A percentile compares a stretch with the other conserved stretches of the same genome.
These are phyloP conservation scores for Amphicarpaea edgeworthii DNA, from an alignment of 306 rosid genomes.

Conservation along the genomic window DNA sequence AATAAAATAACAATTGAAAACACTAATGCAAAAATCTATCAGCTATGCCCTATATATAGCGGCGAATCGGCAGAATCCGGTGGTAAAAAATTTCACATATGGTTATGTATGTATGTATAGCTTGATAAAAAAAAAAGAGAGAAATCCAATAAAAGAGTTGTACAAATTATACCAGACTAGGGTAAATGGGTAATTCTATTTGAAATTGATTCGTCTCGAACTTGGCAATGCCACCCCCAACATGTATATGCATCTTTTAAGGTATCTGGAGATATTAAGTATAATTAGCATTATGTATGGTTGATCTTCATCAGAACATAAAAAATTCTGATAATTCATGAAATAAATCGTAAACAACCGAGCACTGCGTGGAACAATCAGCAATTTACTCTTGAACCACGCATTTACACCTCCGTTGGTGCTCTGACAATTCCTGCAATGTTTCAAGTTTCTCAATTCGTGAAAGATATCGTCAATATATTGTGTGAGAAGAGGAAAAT, in stretches of 20 bases:
- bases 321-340: conserved; percentile 51
- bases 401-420: conserved; percentile 78
- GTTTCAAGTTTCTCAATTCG: conserved; percentile 33
- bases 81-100: neutral
- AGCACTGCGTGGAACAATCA: conserved; percentile 30
- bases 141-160: neutral
- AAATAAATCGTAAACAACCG: conserved; percentile 31
- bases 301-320: conserved; percentile 44
- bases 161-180: neutral
- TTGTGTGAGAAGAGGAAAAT: neutral
- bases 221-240: conserved; percentile 37
- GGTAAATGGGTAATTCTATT: conserved; percentile 18
- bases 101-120: neutral
- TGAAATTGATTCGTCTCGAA: conserved; percentile 35
- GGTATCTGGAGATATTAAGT: conserved; percentile 18
- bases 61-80: neutral
- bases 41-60: neutral
- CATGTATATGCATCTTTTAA: conserved; percentile 48
- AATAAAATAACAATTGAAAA: neutral
- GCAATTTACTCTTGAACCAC: conserved; percentile 53
- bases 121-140: neutral
- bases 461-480: conserved; percentile 3
- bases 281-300: conserved; percentile 26
- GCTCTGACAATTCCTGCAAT: conserved; percentile 87
- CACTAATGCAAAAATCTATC: neutral